Conservation (phyloP, 2,329 filamentous ascomycete genomes). For the Sporothrix schenckii region DNA sequence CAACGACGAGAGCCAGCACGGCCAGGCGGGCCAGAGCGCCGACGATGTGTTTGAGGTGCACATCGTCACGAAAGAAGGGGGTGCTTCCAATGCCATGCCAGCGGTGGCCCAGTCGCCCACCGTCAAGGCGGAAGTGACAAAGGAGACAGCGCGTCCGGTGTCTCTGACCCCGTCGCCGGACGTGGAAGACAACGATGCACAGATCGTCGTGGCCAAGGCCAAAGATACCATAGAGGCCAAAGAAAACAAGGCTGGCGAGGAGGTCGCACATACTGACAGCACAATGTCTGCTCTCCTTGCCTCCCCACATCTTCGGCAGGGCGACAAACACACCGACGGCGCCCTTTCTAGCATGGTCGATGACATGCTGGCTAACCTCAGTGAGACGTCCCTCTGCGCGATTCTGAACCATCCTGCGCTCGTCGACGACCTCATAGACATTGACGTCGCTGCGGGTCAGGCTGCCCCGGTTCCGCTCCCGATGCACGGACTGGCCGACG, state of each 20-base stretch:
- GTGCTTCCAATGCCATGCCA: neutral
- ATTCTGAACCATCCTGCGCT: too few relatives aligned
- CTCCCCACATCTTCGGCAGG: neutral
- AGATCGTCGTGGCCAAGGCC: neutral
- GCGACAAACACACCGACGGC: neutral
- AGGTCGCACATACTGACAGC: neutral
- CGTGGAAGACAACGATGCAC: neutral
- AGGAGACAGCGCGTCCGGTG: neutral
- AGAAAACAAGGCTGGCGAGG: neutral
- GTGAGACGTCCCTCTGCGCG: neutral
- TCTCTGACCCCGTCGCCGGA: slow-evolving; percentile 2
- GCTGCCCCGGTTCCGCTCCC: neutral
- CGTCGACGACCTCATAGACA: slow-evolving; percentile 18
- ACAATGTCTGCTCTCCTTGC: too few relatives aligned
- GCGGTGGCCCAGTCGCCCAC: neutral
- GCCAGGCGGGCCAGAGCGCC: too few relatives aligned
- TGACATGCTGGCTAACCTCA: neutral
- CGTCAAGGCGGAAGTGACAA: neutral
- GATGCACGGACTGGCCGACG: neutral
- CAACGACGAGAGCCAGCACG: neutral
- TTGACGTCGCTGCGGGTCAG: neutral
- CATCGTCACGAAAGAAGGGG: neutral
- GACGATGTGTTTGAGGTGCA: neutral
- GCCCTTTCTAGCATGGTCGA: neutral
- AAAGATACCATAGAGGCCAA: neutral